Percentiles rank a stretch among this genome's conserved stretches.
Conservation (phyloP, 768 basidiomycete species). For the Russula olivacea region DNA sequence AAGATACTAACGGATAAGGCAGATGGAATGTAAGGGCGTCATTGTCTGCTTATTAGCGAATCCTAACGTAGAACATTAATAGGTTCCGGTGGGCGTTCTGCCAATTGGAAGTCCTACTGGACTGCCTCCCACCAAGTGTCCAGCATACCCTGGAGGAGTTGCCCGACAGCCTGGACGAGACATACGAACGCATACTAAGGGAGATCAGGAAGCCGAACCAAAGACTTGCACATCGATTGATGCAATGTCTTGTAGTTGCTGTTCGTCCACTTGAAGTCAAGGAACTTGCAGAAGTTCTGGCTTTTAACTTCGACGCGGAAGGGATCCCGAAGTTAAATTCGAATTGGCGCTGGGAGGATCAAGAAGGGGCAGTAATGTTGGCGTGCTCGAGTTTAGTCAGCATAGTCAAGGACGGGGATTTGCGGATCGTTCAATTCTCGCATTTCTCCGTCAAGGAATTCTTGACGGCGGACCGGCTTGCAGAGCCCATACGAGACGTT, state of each 20-base stretch:
- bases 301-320: neutral
- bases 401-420: neutral
- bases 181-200: neutral
- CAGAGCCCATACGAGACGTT: neutral
- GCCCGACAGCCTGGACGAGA: neutral
- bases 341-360: neutral
- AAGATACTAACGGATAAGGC: neutral
- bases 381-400: neutral
- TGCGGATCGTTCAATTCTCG: neutral
- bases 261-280: neutral
- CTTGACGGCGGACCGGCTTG: neutral
- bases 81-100: neutral
- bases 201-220: neutral
- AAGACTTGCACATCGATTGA: neutral
- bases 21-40: neutral
- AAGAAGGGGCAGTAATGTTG: neutral
- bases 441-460: neutral
- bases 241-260: neutral
- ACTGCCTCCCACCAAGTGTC: neutral
- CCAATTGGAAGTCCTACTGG: neutral
- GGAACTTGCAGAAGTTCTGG: neutral
- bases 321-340: neutral
- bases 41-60: neutral
- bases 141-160: neutral
- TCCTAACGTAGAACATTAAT: neutral